These are phyloP conservation scores for Paramecium caudatum DNA, from an alignment of 73 alveolate genomes.

Conservation along the genomic window DNA sequence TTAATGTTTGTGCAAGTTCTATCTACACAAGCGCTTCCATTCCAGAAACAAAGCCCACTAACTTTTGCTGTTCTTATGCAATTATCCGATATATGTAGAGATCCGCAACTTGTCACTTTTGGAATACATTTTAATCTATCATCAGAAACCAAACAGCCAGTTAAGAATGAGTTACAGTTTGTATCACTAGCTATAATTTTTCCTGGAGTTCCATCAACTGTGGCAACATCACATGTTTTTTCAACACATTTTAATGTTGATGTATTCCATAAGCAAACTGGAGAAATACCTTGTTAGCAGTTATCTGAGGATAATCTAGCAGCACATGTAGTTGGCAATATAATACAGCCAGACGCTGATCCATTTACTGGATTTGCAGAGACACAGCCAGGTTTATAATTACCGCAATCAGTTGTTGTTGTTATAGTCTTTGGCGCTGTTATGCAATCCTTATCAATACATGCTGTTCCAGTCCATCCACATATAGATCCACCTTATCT, in stretches of 20 bases:
- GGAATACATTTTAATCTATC: too few species aligned
- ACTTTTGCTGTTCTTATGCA: neutral
- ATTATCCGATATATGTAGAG: too few species aligned
- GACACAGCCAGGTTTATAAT: neutral
- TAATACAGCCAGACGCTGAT: neutral
- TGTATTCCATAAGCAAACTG: neutral
- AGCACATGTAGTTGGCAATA: neutral
- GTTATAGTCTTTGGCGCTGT: neutral
- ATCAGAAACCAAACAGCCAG: too few species aligned
- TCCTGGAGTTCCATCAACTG: neutral
- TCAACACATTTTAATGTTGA: neutral
- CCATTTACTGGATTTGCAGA: neutral
- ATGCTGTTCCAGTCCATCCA: neutral
- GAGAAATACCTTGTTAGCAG: neutral
- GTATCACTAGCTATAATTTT: neutral
- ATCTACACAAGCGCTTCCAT: constrained; percentile 31
- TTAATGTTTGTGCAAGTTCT: neutral
- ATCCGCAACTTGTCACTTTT: too few species aligned
- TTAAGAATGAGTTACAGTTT: too few species aligned
- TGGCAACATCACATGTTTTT: neutral
- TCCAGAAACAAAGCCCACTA: neutral
- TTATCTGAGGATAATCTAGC: neutral
- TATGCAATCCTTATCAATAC: neutral
- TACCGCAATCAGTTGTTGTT: neutral
- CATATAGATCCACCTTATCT: neutral